These are phyloP conservation scores for Populus simonii DNA, from an alignment of 345 rosid genomes.

Conservation along the genomic window DNA sequence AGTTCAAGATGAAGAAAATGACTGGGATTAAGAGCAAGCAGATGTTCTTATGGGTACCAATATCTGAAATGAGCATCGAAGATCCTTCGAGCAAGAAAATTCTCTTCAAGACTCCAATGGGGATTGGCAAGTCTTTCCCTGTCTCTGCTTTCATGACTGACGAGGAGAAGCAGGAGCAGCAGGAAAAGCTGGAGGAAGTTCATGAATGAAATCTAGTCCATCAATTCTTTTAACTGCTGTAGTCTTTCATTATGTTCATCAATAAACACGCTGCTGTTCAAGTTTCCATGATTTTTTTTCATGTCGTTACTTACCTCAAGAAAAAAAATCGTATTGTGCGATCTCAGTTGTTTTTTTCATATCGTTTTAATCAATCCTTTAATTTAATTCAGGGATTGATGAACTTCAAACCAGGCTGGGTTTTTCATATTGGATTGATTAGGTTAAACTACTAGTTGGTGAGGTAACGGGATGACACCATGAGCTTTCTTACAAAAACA, in stretches of 20 bases:
- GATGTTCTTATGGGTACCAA: slow-evolving; percentile 82
- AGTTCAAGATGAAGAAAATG: slow-evolving; percentile 81
- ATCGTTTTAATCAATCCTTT: too few relatives aligned
- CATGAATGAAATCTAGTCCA: slow-evolving; percentile 2
- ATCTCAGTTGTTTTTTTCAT: too few relatives aligned
- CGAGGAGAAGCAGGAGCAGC: slow-evolving; percentile 63
- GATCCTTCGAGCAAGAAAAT: slow-evolving; percentile 51
- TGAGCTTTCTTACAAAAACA: too few relatives aligned
- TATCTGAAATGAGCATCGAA: slow-evolving; percentile 71
- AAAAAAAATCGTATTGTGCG: too few relatives aligned
- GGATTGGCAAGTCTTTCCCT: slow-evolving; percentile 76
- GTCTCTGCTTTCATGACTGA: slow-evolving; percentile 65
- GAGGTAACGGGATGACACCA: too few relatives aligned
- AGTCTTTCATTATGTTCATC: not conserved
- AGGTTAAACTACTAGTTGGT: too few relatives aligned
- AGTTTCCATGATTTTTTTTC: not conserved
- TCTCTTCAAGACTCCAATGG: slow-evolving; percentile 83
- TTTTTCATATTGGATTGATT: too few relatives aligned
- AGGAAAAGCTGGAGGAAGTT: slow-evolving; percentile 38
- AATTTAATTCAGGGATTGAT: too few relatives aligned
- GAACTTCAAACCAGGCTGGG: too few relatives aligned
- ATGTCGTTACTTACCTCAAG: not conserved
- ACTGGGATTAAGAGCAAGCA: slow-evolving; percentile 89
- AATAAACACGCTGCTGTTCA: not conserved
- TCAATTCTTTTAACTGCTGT: not conserved